Evolutionary conservation across 768 basidiomycete genomes (phyloP).

Genomic region (Suillus cothurnatus): DNA sequence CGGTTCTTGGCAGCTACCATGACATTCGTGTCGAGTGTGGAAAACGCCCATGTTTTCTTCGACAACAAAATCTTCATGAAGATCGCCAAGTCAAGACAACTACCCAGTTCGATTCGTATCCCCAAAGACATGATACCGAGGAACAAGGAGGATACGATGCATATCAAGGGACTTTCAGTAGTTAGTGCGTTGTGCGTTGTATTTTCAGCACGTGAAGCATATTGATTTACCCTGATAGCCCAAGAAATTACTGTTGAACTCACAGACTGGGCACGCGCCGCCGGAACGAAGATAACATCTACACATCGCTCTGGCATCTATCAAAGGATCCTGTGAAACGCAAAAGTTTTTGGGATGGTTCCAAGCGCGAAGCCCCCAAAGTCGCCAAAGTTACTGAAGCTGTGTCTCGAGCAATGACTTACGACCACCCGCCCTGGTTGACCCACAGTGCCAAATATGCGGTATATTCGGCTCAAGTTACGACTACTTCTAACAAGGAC

Average conservation of each 20-base stretch:
- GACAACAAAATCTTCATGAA: conserved; percentile 2
- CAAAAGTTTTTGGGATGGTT: conserved; percentile 8
- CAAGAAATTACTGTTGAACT: conserved; percentile 77
- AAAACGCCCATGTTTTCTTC: conserved; percentile 11
- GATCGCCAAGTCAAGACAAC: not conserved
- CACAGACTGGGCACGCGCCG: conserved; percentile 70
- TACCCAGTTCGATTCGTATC: not conserved
- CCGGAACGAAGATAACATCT: conserved; percentile 57
- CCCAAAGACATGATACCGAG: not conserved
- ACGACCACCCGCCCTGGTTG: not conserved
- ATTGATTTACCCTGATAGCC: conserved; percentile 38
- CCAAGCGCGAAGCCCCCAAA: not conserved
- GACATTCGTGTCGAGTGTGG: conserved; percentile 49
- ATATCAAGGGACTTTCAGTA: not conserved
- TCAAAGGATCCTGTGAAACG: conserved; percentile 8
- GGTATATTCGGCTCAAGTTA: conserved; percentile 38
- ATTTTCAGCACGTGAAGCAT: not conserved
- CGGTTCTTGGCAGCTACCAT: conserved; percentile 49
- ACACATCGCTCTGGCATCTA: conserved; percentile 21
- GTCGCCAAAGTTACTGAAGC: not conserved
- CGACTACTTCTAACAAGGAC: conserved; percentile 60
- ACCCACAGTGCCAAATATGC: conserved; percentile 8
- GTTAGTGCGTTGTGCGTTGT: not conserved
- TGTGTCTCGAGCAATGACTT: not conserved
- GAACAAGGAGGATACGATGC: not conserved